A percentile compares a stretch with the other conserved stretches of the same genome.
These are phyloP conservation scores for Marasmius sp. DNA, from an alignment of 1,284 basidiomycete genomes.

Conservation along the genomic window DNA sequence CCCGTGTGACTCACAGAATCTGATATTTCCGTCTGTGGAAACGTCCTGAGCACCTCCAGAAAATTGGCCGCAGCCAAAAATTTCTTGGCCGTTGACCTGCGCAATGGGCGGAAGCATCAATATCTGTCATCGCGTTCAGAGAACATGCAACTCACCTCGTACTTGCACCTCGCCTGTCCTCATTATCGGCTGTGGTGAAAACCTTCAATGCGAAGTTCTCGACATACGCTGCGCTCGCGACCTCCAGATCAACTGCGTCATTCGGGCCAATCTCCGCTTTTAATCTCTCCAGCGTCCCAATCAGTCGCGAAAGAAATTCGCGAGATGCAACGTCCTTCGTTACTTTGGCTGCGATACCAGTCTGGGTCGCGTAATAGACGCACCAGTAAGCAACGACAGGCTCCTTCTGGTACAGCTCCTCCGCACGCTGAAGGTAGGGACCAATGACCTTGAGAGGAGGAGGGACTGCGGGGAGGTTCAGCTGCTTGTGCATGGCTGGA, in stretches of 20 bases:
- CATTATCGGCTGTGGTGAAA: conserved; percentile 88
- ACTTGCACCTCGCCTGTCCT: conserved; percentile 78
- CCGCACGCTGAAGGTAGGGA: conserved; percentile 87
- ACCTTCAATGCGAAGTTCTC: conserved; percentile 93
- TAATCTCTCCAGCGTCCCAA: conserved; percentile 80
- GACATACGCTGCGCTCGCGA: conserved; percentile 83
- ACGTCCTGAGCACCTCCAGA: conserved; percentile 79
- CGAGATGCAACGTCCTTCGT: conserved; percentile 60
- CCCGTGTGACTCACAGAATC: conserved; percentile 38
- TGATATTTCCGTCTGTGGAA: conserved; percentile 58
- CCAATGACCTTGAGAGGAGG: conserved; percentile 61
- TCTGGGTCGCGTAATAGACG: conserved; percentile 89
- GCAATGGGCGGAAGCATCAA: background rate
- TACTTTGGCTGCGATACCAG: conserved; percentile 72
- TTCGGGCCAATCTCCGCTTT: conserved; percentile 74
- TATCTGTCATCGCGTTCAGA: background rate
- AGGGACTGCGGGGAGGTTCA: conserved; percentile 58
- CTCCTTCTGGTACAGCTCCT: conserved; percentile 81
- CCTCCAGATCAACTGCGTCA: conserved; percentile 84
- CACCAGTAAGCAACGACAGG: conserved; percentile 95
- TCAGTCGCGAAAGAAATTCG: conserved; percentile 65
- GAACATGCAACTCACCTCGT: conserved; percentile 53
- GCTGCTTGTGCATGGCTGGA: conserved; percentile 26
- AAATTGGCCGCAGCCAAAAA: conserved; percentile 89
- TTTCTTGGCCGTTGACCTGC: conserved; percentile 81